These are phyloP conservation scores for Rosa chinensis DNA, from an alignment of 306 rosid species.

Conservation along the genomic window DNA sequence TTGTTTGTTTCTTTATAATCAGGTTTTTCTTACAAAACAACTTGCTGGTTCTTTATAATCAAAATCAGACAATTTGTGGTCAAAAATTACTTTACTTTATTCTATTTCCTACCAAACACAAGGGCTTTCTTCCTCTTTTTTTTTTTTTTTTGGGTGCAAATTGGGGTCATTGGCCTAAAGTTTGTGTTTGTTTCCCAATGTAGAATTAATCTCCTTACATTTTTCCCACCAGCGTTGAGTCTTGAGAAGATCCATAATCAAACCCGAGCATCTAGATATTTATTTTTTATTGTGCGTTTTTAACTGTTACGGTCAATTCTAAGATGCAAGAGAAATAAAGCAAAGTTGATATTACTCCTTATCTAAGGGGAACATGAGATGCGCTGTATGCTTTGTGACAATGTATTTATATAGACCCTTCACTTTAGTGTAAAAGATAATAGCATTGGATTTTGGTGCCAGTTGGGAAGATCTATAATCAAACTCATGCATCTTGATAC, in stretches of 20 bases:
- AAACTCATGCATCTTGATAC: conserved; percentile 72
- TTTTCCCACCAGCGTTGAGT: background rate
- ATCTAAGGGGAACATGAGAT: conserved; percentile 36
- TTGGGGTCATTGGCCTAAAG: background rate
- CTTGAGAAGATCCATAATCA: conserved; percentile 2
- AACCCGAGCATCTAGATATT: conserved; percentile 65
- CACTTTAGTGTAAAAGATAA: background rate
- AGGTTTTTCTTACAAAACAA: background rate
- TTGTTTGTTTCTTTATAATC: background rate
- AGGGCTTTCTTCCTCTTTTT: too few relatives aligned
- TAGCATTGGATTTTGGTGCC: background rate
- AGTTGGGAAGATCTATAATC: conserved; percentile 4
- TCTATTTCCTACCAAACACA: background rate
- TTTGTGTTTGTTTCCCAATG: background rate
- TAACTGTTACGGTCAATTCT: conserved; percentile 44
- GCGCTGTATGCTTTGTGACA: conserved; percentile 55
- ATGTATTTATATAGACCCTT: conserved; percentile 10
- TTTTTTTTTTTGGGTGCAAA: background rate
- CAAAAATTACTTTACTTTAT: background rate
- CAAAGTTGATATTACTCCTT: conserved; percentile 34
- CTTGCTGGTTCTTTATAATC: background rate
- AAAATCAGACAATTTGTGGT: background rate
- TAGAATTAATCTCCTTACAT: background rate
- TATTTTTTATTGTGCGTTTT: conserved; percentile 33
- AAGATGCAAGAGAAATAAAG: conserved; percentile 51